phyloP scores from a whole-genome alignment of 106 monocot genomes.

The Vanilla planifolia region DNA sequence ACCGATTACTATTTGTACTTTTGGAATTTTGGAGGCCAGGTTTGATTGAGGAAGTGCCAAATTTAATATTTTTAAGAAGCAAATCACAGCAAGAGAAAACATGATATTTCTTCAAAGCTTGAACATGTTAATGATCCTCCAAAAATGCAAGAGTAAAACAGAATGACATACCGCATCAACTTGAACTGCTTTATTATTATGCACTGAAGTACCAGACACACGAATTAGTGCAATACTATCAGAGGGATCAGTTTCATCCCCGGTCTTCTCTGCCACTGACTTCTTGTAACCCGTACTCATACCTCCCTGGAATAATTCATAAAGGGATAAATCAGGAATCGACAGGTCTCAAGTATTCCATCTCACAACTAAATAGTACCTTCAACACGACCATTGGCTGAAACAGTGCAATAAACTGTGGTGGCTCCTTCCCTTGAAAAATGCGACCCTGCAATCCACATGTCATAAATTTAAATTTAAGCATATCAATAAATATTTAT shows the following conservation, averaged over 20 bases:
- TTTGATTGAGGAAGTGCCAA: too few species aligned
- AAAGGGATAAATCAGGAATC: background rate
- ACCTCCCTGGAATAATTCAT: slow-evolving; percentile 58
- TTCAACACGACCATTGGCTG: slow-evolving; percentile 94
- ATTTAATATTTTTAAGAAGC: too few species aligned
- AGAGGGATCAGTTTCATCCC: slow-evolving; percentile 76
- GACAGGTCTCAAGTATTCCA: background rate
- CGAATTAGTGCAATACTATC: slow-evolving; percentile 77
- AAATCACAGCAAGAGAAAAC: background rate
- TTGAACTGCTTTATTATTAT: slow-evolving; percentile 89
- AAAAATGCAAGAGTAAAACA: background rate
- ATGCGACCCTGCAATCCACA: slow-evolving; percentile 62
- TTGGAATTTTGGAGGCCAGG: too few species aligned
- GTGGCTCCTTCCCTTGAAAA: slow-evolving; percentile 89
- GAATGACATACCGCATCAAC: slow-evolving; percentile 75
- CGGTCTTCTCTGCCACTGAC: slow-evolving; percentile 51
- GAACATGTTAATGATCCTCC: background rate
- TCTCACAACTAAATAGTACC: slow-evolving; percentile 25
- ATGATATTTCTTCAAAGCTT: background rate
- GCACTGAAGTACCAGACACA: slow-evolving; percentile 65
- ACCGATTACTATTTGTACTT: too few species aligned
- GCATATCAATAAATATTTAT: background rate
- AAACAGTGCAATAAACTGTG: slow-evolving; percentile 91
- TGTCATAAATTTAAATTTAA: background rate
- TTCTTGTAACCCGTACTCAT: slow-evolving; percentile 85